Conservation (phyloP, 2,329 filamentous ascomycete genomes). For the Harringtonia lauricola region DNA sequence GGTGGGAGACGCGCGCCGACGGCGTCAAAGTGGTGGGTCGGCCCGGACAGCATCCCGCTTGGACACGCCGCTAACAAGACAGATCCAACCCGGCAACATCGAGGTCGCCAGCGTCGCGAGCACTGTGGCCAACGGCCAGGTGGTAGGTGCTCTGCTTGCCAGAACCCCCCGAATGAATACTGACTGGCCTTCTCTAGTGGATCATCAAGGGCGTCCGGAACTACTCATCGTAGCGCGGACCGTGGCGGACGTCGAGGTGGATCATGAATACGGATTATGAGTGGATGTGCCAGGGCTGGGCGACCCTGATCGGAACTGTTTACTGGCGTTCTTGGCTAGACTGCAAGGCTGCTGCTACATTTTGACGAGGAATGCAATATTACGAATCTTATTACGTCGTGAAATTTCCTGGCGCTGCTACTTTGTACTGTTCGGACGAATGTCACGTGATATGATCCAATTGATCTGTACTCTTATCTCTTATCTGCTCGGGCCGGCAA, state of each 20-base stretch:
- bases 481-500: conserved; percentile 12
- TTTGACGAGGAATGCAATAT: too few species aligned
- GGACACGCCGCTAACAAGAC: not conserved
- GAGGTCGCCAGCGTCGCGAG: conserved; percentile 66
- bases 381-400: too few species aligned
- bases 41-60: too few species aligned
- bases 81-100: conserved; percentile 71
- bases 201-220: conserved; percentile 46
- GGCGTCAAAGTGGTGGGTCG: conserved; percentile 55
- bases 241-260: too few species aligned
- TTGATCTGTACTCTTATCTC: conserved; percentile 8
- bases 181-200: conserved; percentile 37
- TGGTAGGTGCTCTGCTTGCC: conserved; percentile 33
- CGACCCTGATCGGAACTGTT: too few species aligned
- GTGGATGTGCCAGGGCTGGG: too few species aligned
- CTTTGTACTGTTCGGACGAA: too few species aligned
- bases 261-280: not conserved
- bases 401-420: too few species aligned
- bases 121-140: conserved; percentile 75
- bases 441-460: too few species aligned
- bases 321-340: too few species aligned
- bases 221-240: conserved; percentile 22
- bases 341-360: too few species aligned
- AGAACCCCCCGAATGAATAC: conserved; percentile 9
- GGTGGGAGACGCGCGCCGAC: conserved; percentile 63